Evolutionary conservation across 2,329 filamentous ascomycete species (phyloP).

Genomic region (Calonectria pteridis): DNA sequence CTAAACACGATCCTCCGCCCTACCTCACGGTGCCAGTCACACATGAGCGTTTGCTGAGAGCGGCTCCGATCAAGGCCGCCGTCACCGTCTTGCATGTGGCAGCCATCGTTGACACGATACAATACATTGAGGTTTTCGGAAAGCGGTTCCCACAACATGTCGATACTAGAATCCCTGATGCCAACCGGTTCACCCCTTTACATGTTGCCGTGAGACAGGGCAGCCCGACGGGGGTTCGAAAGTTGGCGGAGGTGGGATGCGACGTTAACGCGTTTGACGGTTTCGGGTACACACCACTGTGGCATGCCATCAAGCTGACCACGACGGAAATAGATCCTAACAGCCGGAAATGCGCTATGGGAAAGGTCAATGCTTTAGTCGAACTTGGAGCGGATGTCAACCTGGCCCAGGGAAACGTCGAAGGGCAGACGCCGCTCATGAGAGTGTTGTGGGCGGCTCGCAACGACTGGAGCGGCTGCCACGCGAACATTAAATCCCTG

Average conservation of each 20-base stretch:
- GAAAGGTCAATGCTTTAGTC: neutral
- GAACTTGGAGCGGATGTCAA: neutral
- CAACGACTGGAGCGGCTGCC: neutral
- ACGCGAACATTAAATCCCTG: neutral
- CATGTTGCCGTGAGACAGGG: neutral
- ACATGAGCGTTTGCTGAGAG: no score
- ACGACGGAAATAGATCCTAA: neutral
- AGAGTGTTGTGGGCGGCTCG: neutral
- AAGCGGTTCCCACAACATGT: neutral
- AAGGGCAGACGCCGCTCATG: neutral
- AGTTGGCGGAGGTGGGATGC: neutral
- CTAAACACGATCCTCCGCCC: neutral
- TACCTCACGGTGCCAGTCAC: neutral
- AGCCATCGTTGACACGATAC: neutral
- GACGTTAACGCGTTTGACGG: neutral
- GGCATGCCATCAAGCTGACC: neutral
- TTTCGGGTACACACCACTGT: neutral
- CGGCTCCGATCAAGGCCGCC: neutral
- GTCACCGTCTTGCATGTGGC: neutral
- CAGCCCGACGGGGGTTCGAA: neutral
- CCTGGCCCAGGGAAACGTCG: neutral
- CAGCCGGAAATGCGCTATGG: neutral
- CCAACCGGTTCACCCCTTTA: neutral
- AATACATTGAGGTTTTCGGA: neutral
- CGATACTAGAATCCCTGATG: neutral